Conservation (phyloP, 441 rosid genomes). For the Populus tomentosa region DNA sequence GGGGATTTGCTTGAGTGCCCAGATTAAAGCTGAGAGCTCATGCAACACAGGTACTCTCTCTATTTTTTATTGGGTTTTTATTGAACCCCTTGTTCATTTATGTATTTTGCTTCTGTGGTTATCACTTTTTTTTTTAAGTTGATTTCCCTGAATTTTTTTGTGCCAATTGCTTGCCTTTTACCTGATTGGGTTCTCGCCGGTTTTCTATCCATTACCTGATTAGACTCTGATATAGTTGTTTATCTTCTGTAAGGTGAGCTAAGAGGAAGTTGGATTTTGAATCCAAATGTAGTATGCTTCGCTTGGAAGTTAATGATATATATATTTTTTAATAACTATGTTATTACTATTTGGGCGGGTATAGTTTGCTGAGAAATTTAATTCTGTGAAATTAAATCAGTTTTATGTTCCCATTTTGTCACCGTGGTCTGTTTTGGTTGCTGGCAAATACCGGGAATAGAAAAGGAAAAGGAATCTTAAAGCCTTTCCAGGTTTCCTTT, state of each 20-base stretch:
- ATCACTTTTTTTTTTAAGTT: constrained; percentile 8
- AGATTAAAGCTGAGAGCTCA: constrained; percentile 84
- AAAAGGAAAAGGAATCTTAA: not conserved
- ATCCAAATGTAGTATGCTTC: not conserved
- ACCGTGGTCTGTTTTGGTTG: not conserved
- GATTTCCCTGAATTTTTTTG: not conserved
- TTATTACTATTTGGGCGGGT: not conserved
- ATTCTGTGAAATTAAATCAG: not conserved
- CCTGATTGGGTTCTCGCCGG: not conserved
- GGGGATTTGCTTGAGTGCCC: constrained; percentile 91
- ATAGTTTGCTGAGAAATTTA: not conserved
- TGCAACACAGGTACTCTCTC: constrained; percentile 49
- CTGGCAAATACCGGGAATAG: not conserved
- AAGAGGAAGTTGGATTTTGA: not conserved
- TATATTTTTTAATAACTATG: not conserved
- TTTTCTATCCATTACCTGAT: not conserved
- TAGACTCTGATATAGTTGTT: not conserved
- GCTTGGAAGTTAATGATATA: not conserved
- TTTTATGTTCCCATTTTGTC: not conserved
- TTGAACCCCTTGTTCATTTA: not conserved
- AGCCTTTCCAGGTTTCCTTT: not conserved
- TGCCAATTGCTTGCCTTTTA: not conserved
- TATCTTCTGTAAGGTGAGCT: not conserved
- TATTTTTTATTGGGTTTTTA: not conserved
- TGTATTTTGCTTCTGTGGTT: not conserved